phyloP scores from a whole-genome alignment of 768 basidiomycete genomes.

The Xerocomellus intermedius region DNA sequence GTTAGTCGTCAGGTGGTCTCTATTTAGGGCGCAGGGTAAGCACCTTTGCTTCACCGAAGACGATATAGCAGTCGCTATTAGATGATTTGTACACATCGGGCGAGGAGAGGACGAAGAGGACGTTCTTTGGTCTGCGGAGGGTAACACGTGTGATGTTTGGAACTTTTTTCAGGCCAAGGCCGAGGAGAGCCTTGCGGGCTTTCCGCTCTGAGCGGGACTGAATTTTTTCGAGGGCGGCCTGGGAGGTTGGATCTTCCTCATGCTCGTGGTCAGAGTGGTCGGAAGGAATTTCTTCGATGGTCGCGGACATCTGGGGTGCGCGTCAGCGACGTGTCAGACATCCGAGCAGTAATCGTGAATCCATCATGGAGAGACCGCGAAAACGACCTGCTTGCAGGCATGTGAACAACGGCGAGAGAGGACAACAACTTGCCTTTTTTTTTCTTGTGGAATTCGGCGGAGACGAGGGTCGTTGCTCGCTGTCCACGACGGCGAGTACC shows the following conservation, averaged over 20 bases:
- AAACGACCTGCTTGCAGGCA: not conserved
- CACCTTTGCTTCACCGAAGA: constrained; percentile 97
- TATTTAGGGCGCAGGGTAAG: constrained; percentile 10
- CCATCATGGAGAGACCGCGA: constrained; percentile 21
- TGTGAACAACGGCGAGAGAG: not conserved
- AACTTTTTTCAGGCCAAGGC: constrained; percentile 90
- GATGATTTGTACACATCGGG: constrained; percentile 98
- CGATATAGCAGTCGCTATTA: constrained; percentile 97
- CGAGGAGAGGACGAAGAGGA: constrained; percentile 87
- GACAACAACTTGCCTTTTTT: constrained; percentile 19
- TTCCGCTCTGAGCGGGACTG: constrained; percentile 94
- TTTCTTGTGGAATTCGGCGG: constrained; percentile 11
- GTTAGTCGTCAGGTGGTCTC: not conserved
- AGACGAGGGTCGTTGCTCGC: constrained; percentile 31
- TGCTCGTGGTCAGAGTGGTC: constrained; percentile 76
- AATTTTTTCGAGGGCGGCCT: constrained; percentile 86
- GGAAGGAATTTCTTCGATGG: constrained; percentile 77
- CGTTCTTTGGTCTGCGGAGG: constrained; percentile 91
- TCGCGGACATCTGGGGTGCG: constrained; percentile 59
- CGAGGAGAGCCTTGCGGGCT: constrained; percentile 88
- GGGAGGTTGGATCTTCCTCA: constrained; percentile 82
- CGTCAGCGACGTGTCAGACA: constrained; percentile 31
- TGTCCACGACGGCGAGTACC: constrained; percentile 33
- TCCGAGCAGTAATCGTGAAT: constrained; percentile 28
- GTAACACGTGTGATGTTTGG: constrained; percentile 93